A percentile compares a stretch with the other conserved stretches of the same genome.
phyloP scores from a whole-genome alignment of 257 asterid species.

The Ballota nigra region DNA sequence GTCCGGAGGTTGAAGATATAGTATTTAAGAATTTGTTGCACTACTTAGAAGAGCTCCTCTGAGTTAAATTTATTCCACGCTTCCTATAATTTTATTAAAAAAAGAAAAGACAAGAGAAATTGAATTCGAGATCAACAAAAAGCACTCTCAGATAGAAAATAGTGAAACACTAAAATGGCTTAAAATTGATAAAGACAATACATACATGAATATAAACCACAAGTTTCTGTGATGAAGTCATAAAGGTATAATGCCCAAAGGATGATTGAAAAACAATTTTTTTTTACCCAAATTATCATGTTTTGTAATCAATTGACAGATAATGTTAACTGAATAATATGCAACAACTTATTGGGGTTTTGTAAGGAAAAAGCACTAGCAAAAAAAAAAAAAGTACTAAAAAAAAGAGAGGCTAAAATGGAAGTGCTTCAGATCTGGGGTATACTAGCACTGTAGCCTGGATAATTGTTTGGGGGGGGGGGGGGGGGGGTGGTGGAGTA shows the following conservation, averaged over 20 bases:
- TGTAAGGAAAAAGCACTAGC: not conserved
- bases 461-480: no score
- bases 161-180: not conserved
- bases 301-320: not conserved
- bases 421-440: not conserved
- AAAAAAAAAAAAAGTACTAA: no score
- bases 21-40: slow-evolving; percentile 23
- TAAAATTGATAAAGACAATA: not conserved
- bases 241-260: not conserved
- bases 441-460: no score
- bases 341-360: not conserved
- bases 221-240: not conserved
- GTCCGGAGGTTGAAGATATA: slow-evolving; percentile 28
- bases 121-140: slow-evolving; percentile 24
- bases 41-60: slow-evolving; percentile 93
- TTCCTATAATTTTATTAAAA: slow-evolving; percentile 49
- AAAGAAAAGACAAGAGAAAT: slow-evolving; percentile 1
- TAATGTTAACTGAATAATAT: not conserved
- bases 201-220: not conserved
- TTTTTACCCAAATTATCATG: slow-evolving; percentile 8
- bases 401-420: not conserved
- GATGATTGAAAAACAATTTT: not conserved
- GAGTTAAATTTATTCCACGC: slow-evolving; percentile 99
- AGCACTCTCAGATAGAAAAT: slow-evolving; percentile 2
- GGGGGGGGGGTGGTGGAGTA: no score